These are phyloP conservation scores for Spathaspora sp. DNA, from an alignment of 805 yeast species.

Conservation along the genomic window DNA sequence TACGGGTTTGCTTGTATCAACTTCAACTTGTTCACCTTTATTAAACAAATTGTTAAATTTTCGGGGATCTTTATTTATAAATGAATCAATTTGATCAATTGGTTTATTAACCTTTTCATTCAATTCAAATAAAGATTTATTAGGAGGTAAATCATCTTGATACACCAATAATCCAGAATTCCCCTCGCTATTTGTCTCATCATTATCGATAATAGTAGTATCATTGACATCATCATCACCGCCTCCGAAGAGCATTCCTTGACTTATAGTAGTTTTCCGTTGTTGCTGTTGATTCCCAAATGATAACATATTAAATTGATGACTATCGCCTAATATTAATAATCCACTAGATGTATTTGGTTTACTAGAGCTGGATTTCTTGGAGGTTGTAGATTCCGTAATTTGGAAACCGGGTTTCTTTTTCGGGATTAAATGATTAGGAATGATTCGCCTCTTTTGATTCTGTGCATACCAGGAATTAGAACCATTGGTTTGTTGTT, in stretches of 20 bases:
- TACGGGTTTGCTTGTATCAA: constrained; percentile 1
- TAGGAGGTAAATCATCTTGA: constrained; percentile 47
- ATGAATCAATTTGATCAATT: constrained; percentile 33
- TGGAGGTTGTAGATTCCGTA: constrained; percentile 6
- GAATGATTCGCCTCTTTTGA: constrained; percentile 32
- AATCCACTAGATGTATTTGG: not conserved
- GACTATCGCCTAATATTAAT: constrained; percentile 4
- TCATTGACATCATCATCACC: constrained; percentile 3
- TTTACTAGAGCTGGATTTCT: not conserved
- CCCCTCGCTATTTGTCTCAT: not conserved
- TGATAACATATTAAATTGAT: constrained; percentile 32
- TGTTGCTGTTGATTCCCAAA: constrained; percentile 27
- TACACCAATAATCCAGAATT: constrained; percentile 1
- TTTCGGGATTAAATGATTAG: constrained; percentile 39
- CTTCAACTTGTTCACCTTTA: constrained; percentile 16
- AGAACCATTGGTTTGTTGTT: not conserved
- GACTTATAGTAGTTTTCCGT: constrained; percentile 11
- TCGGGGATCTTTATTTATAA: constrained; percentile 45
- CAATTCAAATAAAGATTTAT: constrained; percentile 47
- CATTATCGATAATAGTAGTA: constrained; percentile 15
- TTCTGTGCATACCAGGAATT: constrained; percentile 13
- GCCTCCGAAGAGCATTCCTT: not conserved
- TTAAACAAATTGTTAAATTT: constrained; percentile 45
- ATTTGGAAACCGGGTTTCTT: constrained; percentile 39
- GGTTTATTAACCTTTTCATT: constrained; percentile 41